Percentiles rank a stretch among this genome's conserved stretches.
phyloP scores from a whole-genome alignment of 2,329 filamentous ascomycete genomes.

The Lasiodiplodia hormozganensis region DNA sequence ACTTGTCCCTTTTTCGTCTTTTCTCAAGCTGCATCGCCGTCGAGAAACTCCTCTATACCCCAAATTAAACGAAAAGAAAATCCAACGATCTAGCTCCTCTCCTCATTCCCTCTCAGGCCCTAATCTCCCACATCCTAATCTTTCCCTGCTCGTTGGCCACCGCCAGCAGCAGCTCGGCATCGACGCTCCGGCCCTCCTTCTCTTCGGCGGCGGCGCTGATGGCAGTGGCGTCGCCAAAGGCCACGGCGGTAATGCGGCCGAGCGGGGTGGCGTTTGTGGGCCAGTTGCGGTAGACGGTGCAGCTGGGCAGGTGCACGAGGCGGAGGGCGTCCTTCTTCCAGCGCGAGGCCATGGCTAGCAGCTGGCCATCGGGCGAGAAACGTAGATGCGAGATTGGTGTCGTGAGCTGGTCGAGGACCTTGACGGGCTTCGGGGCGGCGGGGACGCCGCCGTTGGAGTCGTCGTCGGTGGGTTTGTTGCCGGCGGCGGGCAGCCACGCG shows the following conservation, averaged over 20 bases:
- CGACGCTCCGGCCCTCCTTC: slow-evolving; percentile 31
- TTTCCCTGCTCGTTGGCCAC: slow-evolving; percentile 90
- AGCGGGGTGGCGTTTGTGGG: slow-evolving; percentile 89
- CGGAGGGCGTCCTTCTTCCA: slow-evolving; percentile 89
- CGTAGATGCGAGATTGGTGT: slow-evolving; percentile 80
- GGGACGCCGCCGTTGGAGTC: slow-evolving; percentile 60
- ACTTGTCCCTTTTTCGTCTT: too few species aligned
- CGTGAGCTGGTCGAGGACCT: slow-evolving; percentile 82
- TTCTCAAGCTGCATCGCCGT: too few species aligned
- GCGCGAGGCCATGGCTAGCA: slow-evolving; percentile 83
- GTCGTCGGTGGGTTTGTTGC: slow-evolving; percentile 39
- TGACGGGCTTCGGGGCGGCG: slow-evolving; percentile 72
- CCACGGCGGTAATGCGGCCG: slow-evolving; percentile 73
- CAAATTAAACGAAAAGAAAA: too few species aligned
- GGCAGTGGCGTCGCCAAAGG: slow-evolving; percentile 51
- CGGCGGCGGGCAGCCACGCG: slow-evolving; percentile 56
- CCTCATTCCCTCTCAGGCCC: slow-evolving; percentile 25
- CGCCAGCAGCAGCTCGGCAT: slow-evolving; percentile 63
- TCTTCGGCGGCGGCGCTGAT: slow-evolving; percentile 61
- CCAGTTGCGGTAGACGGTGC: slow-evolving; percentile 97
- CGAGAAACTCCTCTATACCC: too few species aligned
- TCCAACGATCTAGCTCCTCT: not conserved
- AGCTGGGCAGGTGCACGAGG: slow-evolving; percentile 87
- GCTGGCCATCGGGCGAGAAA: slow-evolving; percentile 88
- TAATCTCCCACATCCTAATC: slow-evolving; percentile 82